Evolutionary conservation across 768 basidiomycete genomes (phyloP).

Genomic region (Leucogyrophana mollusca): DNA sequence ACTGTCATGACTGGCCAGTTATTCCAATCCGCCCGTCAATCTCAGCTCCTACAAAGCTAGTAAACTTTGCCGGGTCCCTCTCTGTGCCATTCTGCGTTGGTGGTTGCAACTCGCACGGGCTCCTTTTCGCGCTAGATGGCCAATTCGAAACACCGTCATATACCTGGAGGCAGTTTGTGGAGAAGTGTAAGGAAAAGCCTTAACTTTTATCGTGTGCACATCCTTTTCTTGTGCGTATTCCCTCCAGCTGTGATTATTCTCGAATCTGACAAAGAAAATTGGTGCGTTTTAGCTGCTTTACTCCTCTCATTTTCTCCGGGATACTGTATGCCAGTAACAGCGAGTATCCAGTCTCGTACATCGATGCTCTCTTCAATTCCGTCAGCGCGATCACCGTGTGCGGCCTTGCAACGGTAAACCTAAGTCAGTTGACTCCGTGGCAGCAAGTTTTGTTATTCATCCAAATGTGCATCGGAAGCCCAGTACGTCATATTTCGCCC

Average conservation of each 20-base stretch:
- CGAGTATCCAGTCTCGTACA: slow-evolving; percentile 61
- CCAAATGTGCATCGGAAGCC: slow-evolving; percentile 76
- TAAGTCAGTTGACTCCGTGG: slow-evolving; percentile 66
- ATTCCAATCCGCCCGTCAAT: too few relatives aligned
- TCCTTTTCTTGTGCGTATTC: slow-evolving; percentile 56
- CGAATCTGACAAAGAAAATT: slow-evolving; percentile 6
- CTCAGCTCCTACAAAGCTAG: too few relatives aligned
- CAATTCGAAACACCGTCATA: too few relatives aligned
- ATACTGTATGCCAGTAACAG: slow-evolving; percentile 88
- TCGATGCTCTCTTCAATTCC: slow-evolving; percentile 77
- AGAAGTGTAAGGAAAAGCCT: slow-evolving; percentile 42
- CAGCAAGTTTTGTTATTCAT: slow-evolving; percentile 72
- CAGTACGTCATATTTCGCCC: slow-evolving; percentile 51
- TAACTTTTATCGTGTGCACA: slow-evolving; percentile 66
- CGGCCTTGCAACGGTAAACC: slow-evolving; percentile 69
- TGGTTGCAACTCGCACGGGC: too few relatives aligned
- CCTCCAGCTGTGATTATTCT: slow-evolving; percentile 2
- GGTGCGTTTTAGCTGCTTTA: slow-evolving; percentile 53
- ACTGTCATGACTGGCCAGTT: too few relatives aligned
- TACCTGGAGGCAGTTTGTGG: slow-evolving; percentile 13
- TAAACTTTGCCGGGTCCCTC: too few relatives aligned
- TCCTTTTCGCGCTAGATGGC: too few relatives aligned
- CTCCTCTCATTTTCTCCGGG: slow-evolving; percentile 74
- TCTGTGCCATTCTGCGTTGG: too few relatives aligned
- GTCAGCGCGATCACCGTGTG: slow-evolving; percentile 79